phyloP scores from a whole-genome alignment of 2,329 filamentous ascomycete genomes.

The Calonectria ilicicola region DNA sequence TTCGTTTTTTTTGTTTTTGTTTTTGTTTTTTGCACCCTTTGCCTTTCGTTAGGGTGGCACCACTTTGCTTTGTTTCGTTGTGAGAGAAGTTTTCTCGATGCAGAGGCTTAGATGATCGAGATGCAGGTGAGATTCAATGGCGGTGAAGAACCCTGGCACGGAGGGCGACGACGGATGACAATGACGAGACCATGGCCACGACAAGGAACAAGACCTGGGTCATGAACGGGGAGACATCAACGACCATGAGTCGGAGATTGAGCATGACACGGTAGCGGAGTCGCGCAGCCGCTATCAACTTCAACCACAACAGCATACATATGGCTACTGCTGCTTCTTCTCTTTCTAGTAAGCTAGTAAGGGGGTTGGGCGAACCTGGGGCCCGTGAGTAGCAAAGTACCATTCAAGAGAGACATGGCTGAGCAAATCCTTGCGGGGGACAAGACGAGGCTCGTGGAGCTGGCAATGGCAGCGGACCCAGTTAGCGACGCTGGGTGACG shows the following conservation, averaged over 20 bases:
- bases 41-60: background rate
- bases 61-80: constrained; percentile 10
- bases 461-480: background rate
- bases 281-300: background rate
- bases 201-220: background rate
- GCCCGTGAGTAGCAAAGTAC: background rate
- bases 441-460: background rate
- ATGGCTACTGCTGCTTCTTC: constrained; percentile 5
- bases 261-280: background rate
- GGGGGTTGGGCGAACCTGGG: constrained; percentile 7
- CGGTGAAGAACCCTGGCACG: constrained; percentile 11
- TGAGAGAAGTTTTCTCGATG: background rate
- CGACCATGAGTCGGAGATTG: background rate
- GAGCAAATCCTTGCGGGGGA: background rate
- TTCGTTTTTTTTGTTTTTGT: background rate
- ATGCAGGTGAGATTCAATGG: constrained; percentile 7
- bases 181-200: background rate
- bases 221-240: background rate
- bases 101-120: background rate
- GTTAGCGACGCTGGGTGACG: background rate
- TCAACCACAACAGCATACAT: constrained; percentile 1
- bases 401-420: background rate
- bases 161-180: background rate
- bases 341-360: background rate
- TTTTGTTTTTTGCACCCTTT: background rate